Evolutionary conservation across 192 early-diverging fungal genomes (phyloP).

Genomic region (Coemansia sp.): DNA sequence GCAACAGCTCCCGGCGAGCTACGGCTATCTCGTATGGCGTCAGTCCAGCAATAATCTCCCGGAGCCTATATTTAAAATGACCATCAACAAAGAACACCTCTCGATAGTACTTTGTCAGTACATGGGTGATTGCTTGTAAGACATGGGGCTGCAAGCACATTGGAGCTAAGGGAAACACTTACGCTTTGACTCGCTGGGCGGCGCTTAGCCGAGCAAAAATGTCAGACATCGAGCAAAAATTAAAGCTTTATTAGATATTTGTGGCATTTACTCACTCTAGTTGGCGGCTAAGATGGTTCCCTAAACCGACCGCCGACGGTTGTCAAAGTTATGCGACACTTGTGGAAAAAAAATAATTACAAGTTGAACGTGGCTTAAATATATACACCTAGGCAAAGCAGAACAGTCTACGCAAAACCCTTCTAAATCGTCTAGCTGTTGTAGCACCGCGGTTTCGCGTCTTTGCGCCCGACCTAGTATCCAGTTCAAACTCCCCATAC

Average conservation of each 20-base stretch:
- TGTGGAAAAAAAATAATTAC: neutral
- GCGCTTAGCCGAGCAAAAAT: conserved; percentile 9
- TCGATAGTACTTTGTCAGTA: neutral
- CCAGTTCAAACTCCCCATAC: conserved; percentile 30
- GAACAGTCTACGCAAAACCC: conserved; percentile 11
- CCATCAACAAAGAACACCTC: neutral
- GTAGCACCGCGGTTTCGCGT: neutral
- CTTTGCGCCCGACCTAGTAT: conserved; percentile 2
- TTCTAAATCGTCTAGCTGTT: conserved; percentile 4
- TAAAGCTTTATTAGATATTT: neutral
- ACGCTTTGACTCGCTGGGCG: conserved; percentile 8
- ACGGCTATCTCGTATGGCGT: conserved; percentile 15
- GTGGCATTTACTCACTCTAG: neutral
- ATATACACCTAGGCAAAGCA: conserved; percentile 17
- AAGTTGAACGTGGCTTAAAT: neutral
- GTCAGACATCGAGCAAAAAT: neutral
- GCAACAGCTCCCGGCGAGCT: conserved; percentile 7
- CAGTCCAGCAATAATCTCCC: conserved; percentile 12
- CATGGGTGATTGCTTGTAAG: neutral
- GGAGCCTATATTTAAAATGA: conserved; percentile 9
- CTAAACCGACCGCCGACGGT: neutral
- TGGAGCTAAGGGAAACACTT: neutral
- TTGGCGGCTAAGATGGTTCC: neutral
- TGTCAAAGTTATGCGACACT: neutral
- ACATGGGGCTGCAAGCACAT: neutral